Percentiles rank a stretch among this genome's conserved stretches.
Evolutionary conservation across 257 asterid species (phyloP).

Genomic region (Nicotiana knightiana): DNA sequence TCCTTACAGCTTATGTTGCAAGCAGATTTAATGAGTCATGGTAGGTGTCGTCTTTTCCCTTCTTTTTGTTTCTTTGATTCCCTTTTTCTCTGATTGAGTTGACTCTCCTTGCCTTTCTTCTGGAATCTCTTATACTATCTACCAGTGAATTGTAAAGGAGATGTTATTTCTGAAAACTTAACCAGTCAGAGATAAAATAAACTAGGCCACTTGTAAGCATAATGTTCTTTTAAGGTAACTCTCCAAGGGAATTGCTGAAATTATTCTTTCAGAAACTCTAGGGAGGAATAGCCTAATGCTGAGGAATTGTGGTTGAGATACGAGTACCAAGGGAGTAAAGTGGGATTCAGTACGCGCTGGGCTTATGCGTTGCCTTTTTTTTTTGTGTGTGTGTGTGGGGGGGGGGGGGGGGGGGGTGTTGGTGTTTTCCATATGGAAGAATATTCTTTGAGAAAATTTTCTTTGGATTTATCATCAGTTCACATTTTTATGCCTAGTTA

Average conservation of each 20-base stretch:
- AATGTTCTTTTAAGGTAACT: neutral
- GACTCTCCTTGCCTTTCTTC: constrained; percentile 1
- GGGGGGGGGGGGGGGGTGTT: too few relatives aligned
- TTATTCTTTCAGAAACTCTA: neutral
- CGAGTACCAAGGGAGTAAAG: neutral
- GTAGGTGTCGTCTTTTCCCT: constrained; percentile 30
- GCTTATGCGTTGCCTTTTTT: neutral
- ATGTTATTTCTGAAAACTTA: neutral
- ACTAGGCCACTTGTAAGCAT: neutral
- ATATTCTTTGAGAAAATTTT: neutral
- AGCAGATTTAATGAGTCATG: constrained; percentile 72
- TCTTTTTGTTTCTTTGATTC: neutral
- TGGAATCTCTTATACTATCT: neutral
- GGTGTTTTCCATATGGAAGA: neutral
- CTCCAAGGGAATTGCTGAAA: neutral
- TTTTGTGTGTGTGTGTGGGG: neutral
- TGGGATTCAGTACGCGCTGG: neutral
- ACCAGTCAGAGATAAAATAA: neutral
- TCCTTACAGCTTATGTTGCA: constrained; percentile 76
- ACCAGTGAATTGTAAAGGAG: neutral
- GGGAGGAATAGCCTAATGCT: neutral
- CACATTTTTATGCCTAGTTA: neutral
- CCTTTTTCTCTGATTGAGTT: neutral
- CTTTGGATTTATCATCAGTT: neutral
- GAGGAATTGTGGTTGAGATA: neutral